Base-by-base conservation (phyloP, 192 early-diverging fungal genomes). In the Gonapodya sp. region DNA sequence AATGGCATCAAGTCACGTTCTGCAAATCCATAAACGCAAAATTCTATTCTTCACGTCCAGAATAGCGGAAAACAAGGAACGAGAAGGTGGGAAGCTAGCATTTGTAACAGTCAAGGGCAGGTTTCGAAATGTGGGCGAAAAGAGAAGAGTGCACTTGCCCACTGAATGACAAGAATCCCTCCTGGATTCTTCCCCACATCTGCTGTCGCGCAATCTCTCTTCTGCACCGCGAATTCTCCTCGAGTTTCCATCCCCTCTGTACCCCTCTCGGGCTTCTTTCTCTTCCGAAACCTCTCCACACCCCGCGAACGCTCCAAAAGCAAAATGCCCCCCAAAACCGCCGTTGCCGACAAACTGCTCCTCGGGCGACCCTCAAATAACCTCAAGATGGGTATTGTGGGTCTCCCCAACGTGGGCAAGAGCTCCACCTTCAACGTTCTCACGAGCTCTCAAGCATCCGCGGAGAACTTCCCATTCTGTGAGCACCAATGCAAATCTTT, bases 381-480 rank as follows among this genome's bases (percentile, higher is more conserved):
- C 85, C 89, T 95, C 83, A 94, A 94, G 88, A 92, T 95, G 87
- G 95, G 96, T 82, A 95, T 98, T 35, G 97, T 99, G 35, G 98
- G 98, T 46, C 88, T 99, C 82, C 98, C 98, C 82, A 99, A 99
- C 83, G 96, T 99, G 36, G 98, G 94, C 80, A 94, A 92, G 84
- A 85, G 75, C 1, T 82, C 83, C 35, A 79, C 89, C 79, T 87
- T 88, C 86, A 92, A 89, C 82, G 81, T 85, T 35, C 82, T 89
- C 14, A 86, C 0, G n/a, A 36, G 2, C 18, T 34, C 31, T 18
- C n/a, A 37, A 0, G 35, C 14, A 16, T 86, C 91, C 31, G 92
- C 96, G 73, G 96, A 96, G 84, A 99, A 98, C 90, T 98, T 95
- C 85, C 97, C 97, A 80, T 99, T 99, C 91, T 96, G 31, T 73